These are phyloP conservation scores for Dictyostelium capitatum DNA, from an alignment of 78 protist genomes.

Conservation along the genomic window DNA sequence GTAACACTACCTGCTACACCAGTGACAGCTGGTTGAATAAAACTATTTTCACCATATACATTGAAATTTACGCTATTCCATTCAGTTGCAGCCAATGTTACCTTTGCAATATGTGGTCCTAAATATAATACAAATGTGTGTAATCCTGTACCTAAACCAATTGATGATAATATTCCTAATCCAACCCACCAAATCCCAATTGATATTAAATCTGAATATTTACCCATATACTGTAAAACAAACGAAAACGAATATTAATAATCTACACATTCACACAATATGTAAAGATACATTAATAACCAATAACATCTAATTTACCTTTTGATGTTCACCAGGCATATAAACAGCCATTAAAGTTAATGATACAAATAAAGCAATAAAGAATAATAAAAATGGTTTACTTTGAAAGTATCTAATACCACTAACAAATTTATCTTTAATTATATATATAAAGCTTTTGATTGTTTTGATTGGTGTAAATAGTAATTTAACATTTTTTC, in stretches of 20 bases:
- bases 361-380: not conserved
- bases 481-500: constrained; percentile 65
- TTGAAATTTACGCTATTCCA: constrained; percentile 74
- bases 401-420: constrained; percentile 28
- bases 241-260: not conserved
- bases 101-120: constrained; percentile 88
- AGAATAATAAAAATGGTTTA: constrained; percentile 58
- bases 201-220: constrained; percentile 54
- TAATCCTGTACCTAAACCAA: constrained; percentile 85
- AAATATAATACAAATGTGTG: constrained; percentile 87
- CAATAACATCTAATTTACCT: not conserved
- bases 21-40: constrained; percentile 39
- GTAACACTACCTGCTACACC: constrained; percentile 11
- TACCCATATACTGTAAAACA: not conserved
- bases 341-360: not conserved
- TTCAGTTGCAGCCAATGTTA: constrained; percentile 85
- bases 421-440: constrained; percentile 7
- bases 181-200: constrained; percentile 81
- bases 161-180: constrained; percentile 66
- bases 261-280: not conserved
- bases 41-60: constrained; percentile 61
- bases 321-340: constrained; percentile 73
- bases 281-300: not conserved
- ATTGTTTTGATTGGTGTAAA: constrained; percentile 52
- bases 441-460: constrained; percentile 34